Evolutionary conservation across 768 basidiomycete species (phyloP).

Genomic region (Auricularia auricula-judae): DNA sequence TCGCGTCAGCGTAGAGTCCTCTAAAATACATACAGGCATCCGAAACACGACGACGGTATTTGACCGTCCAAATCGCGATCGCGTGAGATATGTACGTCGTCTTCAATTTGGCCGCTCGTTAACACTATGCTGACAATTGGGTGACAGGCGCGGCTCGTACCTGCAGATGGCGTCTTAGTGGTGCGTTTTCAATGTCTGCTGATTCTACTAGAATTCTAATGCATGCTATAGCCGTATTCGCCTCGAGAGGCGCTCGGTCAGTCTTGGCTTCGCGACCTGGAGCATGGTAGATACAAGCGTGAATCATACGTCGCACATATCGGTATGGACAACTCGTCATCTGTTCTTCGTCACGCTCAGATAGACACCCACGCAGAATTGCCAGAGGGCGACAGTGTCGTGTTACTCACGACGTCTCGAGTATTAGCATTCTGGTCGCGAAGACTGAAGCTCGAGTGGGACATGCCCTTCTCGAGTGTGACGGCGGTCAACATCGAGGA

Average conservation of each 20-base stretch:
- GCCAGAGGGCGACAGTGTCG: slow-evolving; percentile 68
- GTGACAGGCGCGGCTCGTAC: slow-evolving; percentile 67
- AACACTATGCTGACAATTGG: slow-evolving; percentile 4
- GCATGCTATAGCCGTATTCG: slow-evolving; percentile 62
- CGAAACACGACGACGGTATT: slow-evolving; percentile 98
- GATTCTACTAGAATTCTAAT: slow-evolving; percentile 17
- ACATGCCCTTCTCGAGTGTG: slow-evolving; percentile 76
- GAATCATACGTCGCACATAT: slow-evolving; percentile 90
- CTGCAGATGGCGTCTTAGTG: slow-evolving; percentile 77
- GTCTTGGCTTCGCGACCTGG: slow-evolving; percentile 93
- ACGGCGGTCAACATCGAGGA: slow-evolving; percentile 85
- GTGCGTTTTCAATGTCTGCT: slow-evolving; percentile 25
- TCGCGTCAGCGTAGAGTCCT: background rate
- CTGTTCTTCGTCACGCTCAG: background rate
- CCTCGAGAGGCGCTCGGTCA: slow-evolving; percentile 87
- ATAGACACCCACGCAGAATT: slow-evolving; percentile 36
- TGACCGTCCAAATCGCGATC: slow-evolving; percentile 81
- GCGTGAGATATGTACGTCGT: slow-evolving; percentile 59
- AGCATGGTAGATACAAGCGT: slow-evolving; percentile 73
- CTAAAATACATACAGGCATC: slow-evolving; percentile 48
- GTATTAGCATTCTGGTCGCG: slow-evolving; percentile 79
- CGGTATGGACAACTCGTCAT: slow-evolving; percentile 35
- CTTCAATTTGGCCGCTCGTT: background rate
- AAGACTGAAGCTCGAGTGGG: slow-evolving; percentile 82
- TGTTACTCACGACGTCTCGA: slow-evolving; percentile 66